Conservation (phyloP, 495 filamentous ascomycete genomes). For the Xylona heveae region DNA sequence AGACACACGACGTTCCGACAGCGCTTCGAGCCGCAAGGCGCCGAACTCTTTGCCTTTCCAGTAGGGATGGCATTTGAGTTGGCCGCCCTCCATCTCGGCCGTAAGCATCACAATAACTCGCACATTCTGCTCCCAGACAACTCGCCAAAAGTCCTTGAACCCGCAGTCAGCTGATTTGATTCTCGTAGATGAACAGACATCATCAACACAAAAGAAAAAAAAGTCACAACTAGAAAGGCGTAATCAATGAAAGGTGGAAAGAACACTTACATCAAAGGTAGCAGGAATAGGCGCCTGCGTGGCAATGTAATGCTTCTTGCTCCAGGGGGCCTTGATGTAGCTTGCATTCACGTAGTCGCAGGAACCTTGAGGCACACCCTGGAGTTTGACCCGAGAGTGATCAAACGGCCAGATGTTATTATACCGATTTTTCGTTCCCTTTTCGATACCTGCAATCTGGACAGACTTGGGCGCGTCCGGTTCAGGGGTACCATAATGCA, state of each 20-base stretch:
- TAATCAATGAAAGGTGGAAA: background rate
- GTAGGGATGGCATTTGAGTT: slow-evolving; percentile 85
- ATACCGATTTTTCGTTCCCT: slow-evolving; percentile 86
- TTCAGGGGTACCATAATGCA: slow-evolving; percentile 25
- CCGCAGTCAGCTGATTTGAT: slow-evolving; percentile 19
- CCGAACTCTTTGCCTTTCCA: slow-evolving; percentile 74
- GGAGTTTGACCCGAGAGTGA: slow-evolving; percentile 67
- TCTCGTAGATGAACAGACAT: background rate
- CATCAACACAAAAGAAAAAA: slow-evolving; percentile 2
- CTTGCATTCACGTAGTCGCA: slow-evolving; percentile 97
- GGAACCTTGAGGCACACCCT: slow-evolving; percentile 40
- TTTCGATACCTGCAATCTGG: slow-evolving; percentile 75
- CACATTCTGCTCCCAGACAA: slow-evolving; percentile 92
- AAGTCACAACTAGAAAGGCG: slow-evolving; percentile 3
- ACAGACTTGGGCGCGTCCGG: slow-evolving; percentile 15
- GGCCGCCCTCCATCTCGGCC: slow-evolving; percentile 86
- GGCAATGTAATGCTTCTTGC: slow-evolving; percentile 82
- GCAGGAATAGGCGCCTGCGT: slow-evolving; percentile 84
- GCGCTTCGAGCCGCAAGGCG: slow-evolving; percentile 46
- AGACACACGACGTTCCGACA: slow-evolving; percentile 62
- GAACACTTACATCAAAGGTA: slow-evolving; percentile 60
- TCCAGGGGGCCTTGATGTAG: slow-evolving; percentile 53
- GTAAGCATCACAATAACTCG: slow-evolving; percentile 90
- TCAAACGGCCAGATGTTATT: slow-evolving; percentile 97
- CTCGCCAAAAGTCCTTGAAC: slow-evolving; percentile 88